These are phyloP conservation scores for Penicillium mononematosum DNA, from an alignment of 495 filamentous ascomycete genomes.

Conservation along the genomic window DNA sequence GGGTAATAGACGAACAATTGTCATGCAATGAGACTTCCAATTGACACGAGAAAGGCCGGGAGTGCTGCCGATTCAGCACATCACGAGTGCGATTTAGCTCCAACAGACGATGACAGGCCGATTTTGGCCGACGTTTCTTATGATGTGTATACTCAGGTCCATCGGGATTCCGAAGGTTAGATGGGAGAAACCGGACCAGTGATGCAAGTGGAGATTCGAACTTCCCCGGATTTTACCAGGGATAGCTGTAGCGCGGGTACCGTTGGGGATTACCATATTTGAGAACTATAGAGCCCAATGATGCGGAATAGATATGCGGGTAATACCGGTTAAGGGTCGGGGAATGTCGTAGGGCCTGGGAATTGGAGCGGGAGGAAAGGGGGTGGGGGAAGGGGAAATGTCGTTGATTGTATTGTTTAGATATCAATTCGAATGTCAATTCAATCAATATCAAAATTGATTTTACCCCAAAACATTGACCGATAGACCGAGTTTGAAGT, in stretches of 20 bases:
- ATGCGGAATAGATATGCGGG: constrained; percentile 6
- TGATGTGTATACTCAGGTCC: background rate
- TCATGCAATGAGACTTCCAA: background rate
- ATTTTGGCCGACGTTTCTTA: constrained; percentile 1
- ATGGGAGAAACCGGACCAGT: constrained; percentile 10
- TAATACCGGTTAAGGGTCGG: background rate
- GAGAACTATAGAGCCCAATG: background rate
- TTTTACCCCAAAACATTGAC: constrained; percentile 6
- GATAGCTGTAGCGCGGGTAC: background rate
- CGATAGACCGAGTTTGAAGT: constrained; percentile 1
- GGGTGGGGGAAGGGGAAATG: too few species aligned
- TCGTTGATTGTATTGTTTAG: background rate
- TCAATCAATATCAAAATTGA: background rate
- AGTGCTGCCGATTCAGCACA: background rate
- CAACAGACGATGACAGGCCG: background rate
- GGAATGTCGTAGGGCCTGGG: constrained; percentile 5
- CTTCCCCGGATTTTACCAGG: constrained; percentile 9
- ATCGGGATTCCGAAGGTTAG: background rate
- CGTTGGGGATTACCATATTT: background rate
- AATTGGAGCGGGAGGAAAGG: background rate
- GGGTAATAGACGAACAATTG: background rate
- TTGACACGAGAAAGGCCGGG: background rate
- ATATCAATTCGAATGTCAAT: background rate
- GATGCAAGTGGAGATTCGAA: constrained; percentile 6
- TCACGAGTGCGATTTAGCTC: background rate